Evolutionary conservation across 2,329 filamentous ascomycete species (phyloP), one percentile per base, ranked within the genome.

Genomic region (Neodidymelliopsis sp.): DNA sequence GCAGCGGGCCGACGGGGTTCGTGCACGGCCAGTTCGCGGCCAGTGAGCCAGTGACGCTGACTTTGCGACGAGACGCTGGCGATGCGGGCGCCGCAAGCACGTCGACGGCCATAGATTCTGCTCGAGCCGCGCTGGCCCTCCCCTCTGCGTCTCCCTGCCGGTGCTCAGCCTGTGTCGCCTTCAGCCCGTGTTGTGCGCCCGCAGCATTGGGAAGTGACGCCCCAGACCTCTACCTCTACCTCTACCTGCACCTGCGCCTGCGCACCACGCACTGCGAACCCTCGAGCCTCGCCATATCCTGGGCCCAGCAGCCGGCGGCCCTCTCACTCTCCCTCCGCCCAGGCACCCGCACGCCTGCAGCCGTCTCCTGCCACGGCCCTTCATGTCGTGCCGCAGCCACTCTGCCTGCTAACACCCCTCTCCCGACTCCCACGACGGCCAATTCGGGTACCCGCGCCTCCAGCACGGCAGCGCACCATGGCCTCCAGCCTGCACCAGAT

Each of bases 401-500:
- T 6, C 41, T 20, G 42, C 23, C 51, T 56, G 53, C 54, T 64
- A 59, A 53, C 54, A 27, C 39, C 42, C 34, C 43, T 40, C 27
- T 30, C 24, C 38, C 34, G 28, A 22, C 44, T 22, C 42, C 37
- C 33, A 39, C 38, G 16, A 36, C 36, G 24, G 34, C 46, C 50
- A 28, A 31, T 39, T 30, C 35, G 42, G 36, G 13, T 37, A 44
- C 33, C 38, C 38, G 25, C 34, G 28, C 39, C 54, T 29, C 35
- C 49, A 20, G 34, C 43, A 43, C 51, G n/a, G n/a, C n/a, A n/a
- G 42, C 35, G 45, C 24, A n/a, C 48, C 43, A 72, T 71, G 68
- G 63, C 67, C 25, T 60, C 70, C 27, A 72, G 68, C 44, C 68
- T 79, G 28, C 75, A 79, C 57, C 70, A 72, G 54, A 68, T 73